Percentiles rank a stretch among this genome's conserved stretches.
phyloP scores from a whole-genome alignment of 129 eudicot genomes.

The Pseudognaphalium luteoalbum region DNA sequence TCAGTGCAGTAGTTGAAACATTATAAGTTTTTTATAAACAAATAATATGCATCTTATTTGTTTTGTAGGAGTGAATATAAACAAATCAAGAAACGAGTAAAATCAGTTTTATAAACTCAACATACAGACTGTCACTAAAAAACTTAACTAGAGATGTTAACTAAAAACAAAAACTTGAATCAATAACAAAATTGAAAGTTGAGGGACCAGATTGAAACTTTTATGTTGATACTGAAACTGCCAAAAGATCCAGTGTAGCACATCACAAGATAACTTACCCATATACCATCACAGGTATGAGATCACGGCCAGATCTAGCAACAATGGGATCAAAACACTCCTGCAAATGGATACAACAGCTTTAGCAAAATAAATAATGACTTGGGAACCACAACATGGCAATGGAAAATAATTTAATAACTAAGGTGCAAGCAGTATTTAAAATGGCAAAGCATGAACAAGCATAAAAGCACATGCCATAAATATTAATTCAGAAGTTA shows the following conservation, averaged over 20 bases:
- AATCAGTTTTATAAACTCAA: neutral
- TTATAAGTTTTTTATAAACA: neutral
- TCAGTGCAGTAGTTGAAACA: neutral
- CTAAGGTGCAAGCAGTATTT: neutral
- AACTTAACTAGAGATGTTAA: conserved; percentile 2
- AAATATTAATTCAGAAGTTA: conserved; percentile 8
- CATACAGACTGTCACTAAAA: neutral
- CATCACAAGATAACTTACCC: conserved; percentile 58
- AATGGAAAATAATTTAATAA: neutral
- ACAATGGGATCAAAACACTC: conserved; percentile 94
- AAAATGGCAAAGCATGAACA: no score
- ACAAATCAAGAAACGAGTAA: neutral
- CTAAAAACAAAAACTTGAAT: neutral
- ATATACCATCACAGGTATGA: conserved; percentile 97
- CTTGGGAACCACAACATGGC: neutral
- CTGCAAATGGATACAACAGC: conserved; percentile 40
- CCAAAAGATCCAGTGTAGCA: no score
- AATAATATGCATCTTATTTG: neutral
- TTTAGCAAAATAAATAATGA: conserved; percentile 4
- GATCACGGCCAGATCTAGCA: conserved; percentile 86
- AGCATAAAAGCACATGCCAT: neutral
- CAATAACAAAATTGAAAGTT: neutral
- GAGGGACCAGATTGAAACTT: neutral
- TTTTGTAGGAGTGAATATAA: neutral
- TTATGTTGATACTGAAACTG: neutral